Evolutionary conservation across 495 filamentous ascomycete species (phyloP), one percentile per base, ranked within the genome.

Genomic region (Clavariopsis aquatica): DNA sequence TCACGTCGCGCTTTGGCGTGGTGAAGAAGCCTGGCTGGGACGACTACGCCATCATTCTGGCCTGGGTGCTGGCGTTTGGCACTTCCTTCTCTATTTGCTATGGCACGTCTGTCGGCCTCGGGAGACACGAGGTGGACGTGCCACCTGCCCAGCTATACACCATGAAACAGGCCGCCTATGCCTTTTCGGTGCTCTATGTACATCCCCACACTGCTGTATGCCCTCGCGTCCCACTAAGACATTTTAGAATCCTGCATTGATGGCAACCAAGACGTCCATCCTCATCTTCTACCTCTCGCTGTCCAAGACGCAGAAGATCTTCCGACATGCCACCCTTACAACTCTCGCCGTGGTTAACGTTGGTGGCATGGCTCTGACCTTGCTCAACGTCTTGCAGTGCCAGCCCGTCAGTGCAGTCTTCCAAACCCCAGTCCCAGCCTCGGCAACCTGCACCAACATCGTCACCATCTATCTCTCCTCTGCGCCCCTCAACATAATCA

Each of bases 301-400:
- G 53, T 87, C 90, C 7, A 87, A 85, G 68, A 86, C 86, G 31
- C 87, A 92, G 45, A 86, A 87, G 66, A 77, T 90, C 29, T 86
- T 92, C 69, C 83, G 85, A 65, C 83, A 85, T 76, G 81, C 84
- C 1, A 90, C 88, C 23, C 88, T 89, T 78, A 80, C 78, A 19
- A 89, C 89, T 1, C 75, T 95, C 6, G 74, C 77, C 31, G 84
- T 92, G 17, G 91, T 94, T 53, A 93, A 93, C 70, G 74, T 83
- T 1, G 89, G 88, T 22, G 93, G 93, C 8, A 67, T 87, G 5
- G 87, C 90, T 12, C 78, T 98, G 68, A 94, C 91, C 1, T 79
- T 96, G 45, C 78, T 96, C 73, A 95, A 93, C 72, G 84, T 93
- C 69, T 91, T 96, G 66, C 93, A 96, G 78, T 98, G 93, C 74